Conservation (phyloP, 2,329 filamentous ascomycete species). For the Paracoccidioides brasiliensis region DNA sequence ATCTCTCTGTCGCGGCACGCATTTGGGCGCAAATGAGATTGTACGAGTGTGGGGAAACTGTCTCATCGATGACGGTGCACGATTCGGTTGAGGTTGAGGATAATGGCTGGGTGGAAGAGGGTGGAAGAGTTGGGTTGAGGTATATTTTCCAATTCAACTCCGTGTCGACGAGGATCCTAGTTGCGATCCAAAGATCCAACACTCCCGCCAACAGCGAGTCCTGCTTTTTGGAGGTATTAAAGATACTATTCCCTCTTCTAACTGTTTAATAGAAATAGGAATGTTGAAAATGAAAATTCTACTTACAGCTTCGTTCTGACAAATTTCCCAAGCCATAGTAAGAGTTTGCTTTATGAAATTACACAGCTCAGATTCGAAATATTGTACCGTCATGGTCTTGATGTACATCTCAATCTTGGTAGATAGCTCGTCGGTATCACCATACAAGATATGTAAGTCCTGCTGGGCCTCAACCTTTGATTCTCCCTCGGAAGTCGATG, state of each 20-base stretch:
- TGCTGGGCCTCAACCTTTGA: constrained; percentile 23
- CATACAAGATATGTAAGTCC: constrained; percentile 37
- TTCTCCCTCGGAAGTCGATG: constrained; percentile 27
- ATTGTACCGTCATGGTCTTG: constrained; percentile 34
- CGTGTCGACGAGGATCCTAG: constrained; percentile 40
- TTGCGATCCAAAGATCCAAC: constrained; percentile 45
- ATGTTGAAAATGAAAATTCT: not conserved
- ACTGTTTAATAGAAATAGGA: not conserved
- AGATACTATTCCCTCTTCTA: not conserved
- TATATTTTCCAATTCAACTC: constrained; percentile 38
- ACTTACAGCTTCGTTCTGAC: constrained; percentile 26
- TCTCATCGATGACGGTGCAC: constrained; percentile 27
- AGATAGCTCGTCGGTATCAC: constrained; percentile 37
- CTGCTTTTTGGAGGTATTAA: constrained; percentile 10
- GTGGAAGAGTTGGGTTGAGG: constrained; percentile 32
- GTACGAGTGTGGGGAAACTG: constrained; percentile 33
- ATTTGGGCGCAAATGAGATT: constrained; percentile 41
- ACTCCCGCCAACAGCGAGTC: constrained; percentile 38
- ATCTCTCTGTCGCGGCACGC: constrained; percentile 42
- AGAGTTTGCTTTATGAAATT: constrained; percentile 40
- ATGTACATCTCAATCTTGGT: constrained; percentile 43
- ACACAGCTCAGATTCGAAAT: constrained; percentile 38
- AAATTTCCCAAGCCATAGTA: constrained; percentile 25
- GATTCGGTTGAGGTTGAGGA: constrained; percentile 28
- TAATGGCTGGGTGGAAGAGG: constrained; percentile 24